Evolutionary conservation across 2,329 filamentous ascomycete species (phyloP).

Genomic region (Chaetomiaceae sp.): DNA sequence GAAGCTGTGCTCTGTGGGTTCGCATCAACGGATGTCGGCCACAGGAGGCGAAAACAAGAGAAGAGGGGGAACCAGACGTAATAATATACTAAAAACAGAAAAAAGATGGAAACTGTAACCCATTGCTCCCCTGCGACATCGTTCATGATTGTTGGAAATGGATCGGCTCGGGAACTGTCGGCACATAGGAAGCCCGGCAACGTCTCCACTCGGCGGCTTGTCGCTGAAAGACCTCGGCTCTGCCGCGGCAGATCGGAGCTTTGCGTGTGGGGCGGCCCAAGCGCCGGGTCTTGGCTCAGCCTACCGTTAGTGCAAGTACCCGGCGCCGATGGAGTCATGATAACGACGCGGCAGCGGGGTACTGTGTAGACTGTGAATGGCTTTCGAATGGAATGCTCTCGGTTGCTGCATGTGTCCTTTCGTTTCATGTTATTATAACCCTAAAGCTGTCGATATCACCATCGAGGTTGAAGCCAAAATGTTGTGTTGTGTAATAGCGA

Average conservation of each 20-base stretch:
- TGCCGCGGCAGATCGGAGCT: slow-evolving; percentile 29
- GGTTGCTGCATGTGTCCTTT: too few species aligned
- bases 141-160: background rate
- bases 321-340: background rate
- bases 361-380: too few species aligned
- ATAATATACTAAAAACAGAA: slow-evolving; percentile 9
- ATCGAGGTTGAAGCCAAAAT: too few species aligned
- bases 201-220: slow-evolving; percentile 8
- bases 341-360: too few species aligned
- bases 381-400: too few species aligned
- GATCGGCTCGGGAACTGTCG: slow-evolving; percentile 25
- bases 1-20: background rate
- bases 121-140: background rate
- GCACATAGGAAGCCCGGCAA: slow-evolving; percentile 12
- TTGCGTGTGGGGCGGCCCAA: slow-evolving; percentile 17
- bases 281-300: slow-evolving; percentile 15
- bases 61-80: slow-evolving; percentile 6
- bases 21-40: slow-evolving; percentile 1
- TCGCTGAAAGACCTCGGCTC: slow-evolving; percentile 29
- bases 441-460: too few species aligned
- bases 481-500: too few species aligned
- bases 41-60: background rate
- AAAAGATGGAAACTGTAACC: background rate
- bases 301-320: background rate
- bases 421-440: too few species aligned